Evolutionary conservation across 2,329 filamentous ascomycete genomes (phyloP).

Genomic region (Aureobasidium sp.): DNA sequence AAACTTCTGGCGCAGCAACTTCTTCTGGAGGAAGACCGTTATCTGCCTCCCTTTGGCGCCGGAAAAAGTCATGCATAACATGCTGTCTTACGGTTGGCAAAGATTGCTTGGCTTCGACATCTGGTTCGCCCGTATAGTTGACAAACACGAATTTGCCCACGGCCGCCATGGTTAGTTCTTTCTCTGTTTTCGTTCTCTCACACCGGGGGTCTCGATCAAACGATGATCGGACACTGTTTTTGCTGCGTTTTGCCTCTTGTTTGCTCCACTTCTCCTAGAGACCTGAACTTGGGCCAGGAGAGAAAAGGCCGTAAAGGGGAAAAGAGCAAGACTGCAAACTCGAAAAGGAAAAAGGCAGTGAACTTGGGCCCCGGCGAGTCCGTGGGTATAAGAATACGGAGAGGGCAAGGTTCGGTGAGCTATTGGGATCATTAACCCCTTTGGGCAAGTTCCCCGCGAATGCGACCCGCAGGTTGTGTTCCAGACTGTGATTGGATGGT

Average conservation of each 20-base stretch:
- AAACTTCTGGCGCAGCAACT: constrained; percentile 6
- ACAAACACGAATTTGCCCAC: constrained; percentile 14
- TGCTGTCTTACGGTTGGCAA: constrained; percentile 13
- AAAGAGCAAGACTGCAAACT: constrained; percentile 6
- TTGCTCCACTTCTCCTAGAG: constrained; percentile 2
- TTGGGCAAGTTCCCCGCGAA: constrained; percentile 2
- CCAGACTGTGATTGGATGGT: not conserved
- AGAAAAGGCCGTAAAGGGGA: constrained; percentile 9
- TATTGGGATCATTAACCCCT: constrained; percentile 1
- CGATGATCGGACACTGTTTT: constrained; percentile 5
- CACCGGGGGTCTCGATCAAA: not conserved
- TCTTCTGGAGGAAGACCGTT: constrained; percentile 5
- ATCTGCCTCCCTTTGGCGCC: constrained; percentile 12
- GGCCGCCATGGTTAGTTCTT: constrained; percentile 11
- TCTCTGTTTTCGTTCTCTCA: constrained; percentile 2
- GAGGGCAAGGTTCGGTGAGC: constrained; percentile 1
- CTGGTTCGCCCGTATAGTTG: constrained; percentile 13
- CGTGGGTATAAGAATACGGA: constrained; percentile 9
- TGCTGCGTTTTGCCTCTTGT: constrained; percentile 9
- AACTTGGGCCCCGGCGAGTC: constrained; percentile 11
- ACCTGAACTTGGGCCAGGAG: not conserved
- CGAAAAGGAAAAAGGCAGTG: constrained; percentile 15
- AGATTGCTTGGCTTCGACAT: constrained; percentile 13
- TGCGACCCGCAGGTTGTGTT: not conserved
- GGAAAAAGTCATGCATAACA: constrained; percentile 15